Evolutionary conservation across 2,329 filamentous ascomycete genomes (phyloP).

Genomic region (Calonectria montana): DNA sequence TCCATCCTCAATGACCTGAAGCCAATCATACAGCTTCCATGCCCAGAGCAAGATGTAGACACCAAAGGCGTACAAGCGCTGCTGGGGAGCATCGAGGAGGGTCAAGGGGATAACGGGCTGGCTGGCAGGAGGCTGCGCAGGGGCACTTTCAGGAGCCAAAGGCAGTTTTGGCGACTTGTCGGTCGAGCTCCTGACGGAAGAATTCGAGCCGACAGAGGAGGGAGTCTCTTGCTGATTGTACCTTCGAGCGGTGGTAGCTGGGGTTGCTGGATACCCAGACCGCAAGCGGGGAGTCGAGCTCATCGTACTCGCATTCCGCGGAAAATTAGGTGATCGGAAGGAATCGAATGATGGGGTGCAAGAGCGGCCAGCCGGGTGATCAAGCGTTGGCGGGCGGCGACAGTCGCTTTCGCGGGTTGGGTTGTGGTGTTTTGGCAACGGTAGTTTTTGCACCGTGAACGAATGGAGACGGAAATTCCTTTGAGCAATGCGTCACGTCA

Average conservation of each 20-base stretch:
- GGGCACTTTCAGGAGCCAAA: slow-evolving; percentile 57
- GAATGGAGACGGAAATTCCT: slow-evolving; percentile 41
- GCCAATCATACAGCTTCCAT: slow-evolving; percentile 91
- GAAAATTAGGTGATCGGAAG: slow-evolving; percentile 33
- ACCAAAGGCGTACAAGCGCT: slow-evolving; percentile 87
- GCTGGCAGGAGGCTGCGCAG: slow-evolving; percentile 40
- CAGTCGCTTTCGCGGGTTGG: slow-evolving; percentile 19
- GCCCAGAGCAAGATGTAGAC: slow-evolving; percentile 80
- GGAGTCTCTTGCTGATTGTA: slow-evolving; percentile 48
- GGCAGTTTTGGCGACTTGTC: slow-evolving; percentile 54
- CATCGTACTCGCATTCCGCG: slow-evolving; percentile 82
- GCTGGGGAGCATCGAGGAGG: slow-evolving; percentile 88
- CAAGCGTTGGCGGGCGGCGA: slow-evolving; percentile 14
- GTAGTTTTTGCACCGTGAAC: slow-evolving; percentile 37
- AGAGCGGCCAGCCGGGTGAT: slow-evolving; percentile 19
- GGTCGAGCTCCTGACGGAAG: slow-evolving; percentile 44
- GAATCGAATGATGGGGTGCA: slow-evolving; percentile 31
- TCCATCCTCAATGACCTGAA: slow-evolving; percentile 81
- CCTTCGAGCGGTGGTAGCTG: slow-evolving; percentile 61
- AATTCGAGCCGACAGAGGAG: slow-evolving; percentile 44
- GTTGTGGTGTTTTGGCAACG: slow-evolving; percentile 33
- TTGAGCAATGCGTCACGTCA: slow-evolving; percentile 51
- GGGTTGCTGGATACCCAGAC: slow-evolving; percentile 85
- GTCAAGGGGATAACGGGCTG: slow-evolving; percentile 82
- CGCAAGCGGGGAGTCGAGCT: slow-evolving; percentile 84